Conservation (phyloP, 73 alveolate genomes). For the Paramecium tetraurelia region DNA sequence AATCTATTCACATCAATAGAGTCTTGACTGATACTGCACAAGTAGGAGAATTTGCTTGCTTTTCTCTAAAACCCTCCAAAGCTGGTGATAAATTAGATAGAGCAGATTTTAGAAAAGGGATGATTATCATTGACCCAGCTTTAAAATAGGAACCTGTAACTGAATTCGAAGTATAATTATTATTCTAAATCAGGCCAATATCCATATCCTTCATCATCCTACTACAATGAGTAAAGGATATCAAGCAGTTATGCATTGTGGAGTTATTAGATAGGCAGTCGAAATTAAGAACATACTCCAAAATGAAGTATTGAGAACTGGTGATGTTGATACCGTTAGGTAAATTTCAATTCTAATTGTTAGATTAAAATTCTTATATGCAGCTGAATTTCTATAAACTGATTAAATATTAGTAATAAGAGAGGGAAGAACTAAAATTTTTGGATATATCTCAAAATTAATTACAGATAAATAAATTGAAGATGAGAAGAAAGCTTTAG, state of each 20-base stretch:
- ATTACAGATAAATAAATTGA: not conserved
- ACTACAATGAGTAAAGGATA: constrained; percentile 76
- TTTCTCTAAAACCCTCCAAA: constrained; percentile 83
- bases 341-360: not conserved
- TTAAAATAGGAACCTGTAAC: constrained; percentile 71
- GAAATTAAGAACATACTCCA: not conserved
- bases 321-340: constrained; percentile 9
- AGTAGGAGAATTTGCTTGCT: constrained; percentile 89
- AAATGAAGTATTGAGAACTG: not conserved
- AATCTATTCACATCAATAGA: constrained; percentile 84
- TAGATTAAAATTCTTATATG: constrained; percentile 5
- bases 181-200: constrained; percentile 71
- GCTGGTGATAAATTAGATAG: constrained; percentile 85
- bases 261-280: constrained; percentile 32
- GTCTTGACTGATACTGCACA: constrained; percentile 75
- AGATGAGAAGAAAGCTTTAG: not conserved
- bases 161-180: constrained; percentile 72
- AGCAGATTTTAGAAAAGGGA: constrained; percentile 87
- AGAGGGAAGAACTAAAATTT: constrained; percentile 33
- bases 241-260: constrained; percentile 42
- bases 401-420: constrained; percentile 14
- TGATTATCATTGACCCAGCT: constrained; percentile 80
- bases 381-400: constrained; percentile 27
- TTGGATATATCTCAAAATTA: constrained; percentile 8
- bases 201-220: constrained; percentile 94